A percentile compares a stretch with the other conserved stretches of the same genome.
These are phyloP conservation scores for Zymoseptoria crescenta DNA, from an alignment of 2,329 filamentous ascomycete species.

Conservation along the genomic window DNA sequence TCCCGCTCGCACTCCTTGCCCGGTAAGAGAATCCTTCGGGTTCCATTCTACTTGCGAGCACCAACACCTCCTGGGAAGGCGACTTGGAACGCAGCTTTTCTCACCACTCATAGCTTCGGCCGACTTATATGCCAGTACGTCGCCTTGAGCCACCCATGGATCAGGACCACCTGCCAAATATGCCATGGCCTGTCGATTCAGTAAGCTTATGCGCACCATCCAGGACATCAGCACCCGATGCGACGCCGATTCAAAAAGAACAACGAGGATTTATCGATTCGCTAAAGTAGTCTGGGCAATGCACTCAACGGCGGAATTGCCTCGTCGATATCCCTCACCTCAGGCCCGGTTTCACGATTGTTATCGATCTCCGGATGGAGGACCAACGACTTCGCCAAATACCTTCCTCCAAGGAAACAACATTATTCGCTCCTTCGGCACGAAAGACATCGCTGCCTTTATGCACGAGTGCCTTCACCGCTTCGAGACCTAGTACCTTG, in stretches of 20 bases:
- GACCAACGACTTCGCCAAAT: conserved; percentile 86
- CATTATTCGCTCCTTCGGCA: too few species aligned
- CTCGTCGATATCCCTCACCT: conserved; percentile 25
- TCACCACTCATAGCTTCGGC: too few species aligned
- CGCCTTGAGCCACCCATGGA: too few species aligned
- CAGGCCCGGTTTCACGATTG: too few species aligned
- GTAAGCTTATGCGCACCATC: conserved; percentile 33
- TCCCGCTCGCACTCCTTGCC: too few species aligned
- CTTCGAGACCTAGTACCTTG: conserved; percentile 95
- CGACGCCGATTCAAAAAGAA: conserved; percentile 39
- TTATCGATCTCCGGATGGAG: too few species aligned
- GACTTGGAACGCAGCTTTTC: too few species aligned
- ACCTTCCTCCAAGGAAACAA: conserved; percentile 69
- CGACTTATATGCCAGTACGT: too few species aligned
- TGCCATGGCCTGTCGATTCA: conserved; percentile 68
- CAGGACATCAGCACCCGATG: conserved; percentile 31
- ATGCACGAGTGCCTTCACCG: conserved; percentile 99
- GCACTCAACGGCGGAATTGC: conserved; percentile 28
- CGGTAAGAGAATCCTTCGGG: too few species aligned
- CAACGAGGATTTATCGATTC: conserved; percentile 45
- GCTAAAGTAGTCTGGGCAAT: conserved; percentile 47
- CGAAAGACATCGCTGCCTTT: conserved; percentile 60
- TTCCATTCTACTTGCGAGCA: too few species aligned
- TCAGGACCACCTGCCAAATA: conserved; percentile 51
- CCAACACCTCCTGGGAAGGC: too few species aligned